phyloP scores from a whole-genome alignment of 768 basidiomycete species.

The Cantharellus cinnabarinus region DNA sequence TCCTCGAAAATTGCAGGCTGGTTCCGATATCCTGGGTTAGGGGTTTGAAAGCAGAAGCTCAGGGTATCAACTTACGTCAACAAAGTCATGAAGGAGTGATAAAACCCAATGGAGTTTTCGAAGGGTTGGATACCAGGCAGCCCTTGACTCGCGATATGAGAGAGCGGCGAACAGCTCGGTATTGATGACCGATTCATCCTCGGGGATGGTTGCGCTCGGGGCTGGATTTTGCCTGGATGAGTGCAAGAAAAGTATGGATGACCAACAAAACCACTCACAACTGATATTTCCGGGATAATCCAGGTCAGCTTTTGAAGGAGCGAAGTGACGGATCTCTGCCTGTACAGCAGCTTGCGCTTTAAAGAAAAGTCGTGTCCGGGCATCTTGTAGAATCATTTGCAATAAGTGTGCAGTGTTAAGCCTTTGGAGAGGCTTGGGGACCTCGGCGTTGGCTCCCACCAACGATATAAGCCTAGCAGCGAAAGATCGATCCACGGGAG shows the following conservation, averaged over 20 bases:
- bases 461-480: neutral
- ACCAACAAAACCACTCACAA: slow-evolving; percentile 24
- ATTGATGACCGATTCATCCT: neutral
- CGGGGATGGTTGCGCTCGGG: neutral
- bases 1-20: slow-evolving; percentile 94
- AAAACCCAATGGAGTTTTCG: slow-evolving; percentile 82
- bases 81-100: slow-evolving; percentile 72
- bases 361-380: slow-evolving; percentile 89
- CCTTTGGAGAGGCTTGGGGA: slow-evolving; percentile 15
- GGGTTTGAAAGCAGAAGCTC: neutral
- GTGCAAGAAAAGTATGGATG: neutral
- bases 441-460: neutral
- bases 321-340: slow-evolving; percentile 68
- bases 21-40: neutral
- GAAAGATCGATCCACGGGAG: neutral
- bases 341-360: slow-evolving; percentile 86
- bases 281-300: slow-evolving; percentile 70
- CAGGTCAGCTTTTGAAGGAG: slow-evolving; percentile 57
- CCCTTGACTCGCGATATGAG: slow-evolving; percentile 17
- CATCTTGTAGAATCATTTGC: slow-evolving; percentile 84
- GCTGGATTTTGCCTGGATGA: neutral
- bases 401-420: slow-evolving; percentile 68
- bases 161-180: neutral
- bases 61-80: slow-evolving; percentile 40
- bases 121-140: slow-evolving; percentile 85